Evolutionary conservation across 495 filamentous ascomycete species (phyloP), one percentile per base, ranked within the genome.

Genomic region (Lentithecium fluviatile): DNA sequence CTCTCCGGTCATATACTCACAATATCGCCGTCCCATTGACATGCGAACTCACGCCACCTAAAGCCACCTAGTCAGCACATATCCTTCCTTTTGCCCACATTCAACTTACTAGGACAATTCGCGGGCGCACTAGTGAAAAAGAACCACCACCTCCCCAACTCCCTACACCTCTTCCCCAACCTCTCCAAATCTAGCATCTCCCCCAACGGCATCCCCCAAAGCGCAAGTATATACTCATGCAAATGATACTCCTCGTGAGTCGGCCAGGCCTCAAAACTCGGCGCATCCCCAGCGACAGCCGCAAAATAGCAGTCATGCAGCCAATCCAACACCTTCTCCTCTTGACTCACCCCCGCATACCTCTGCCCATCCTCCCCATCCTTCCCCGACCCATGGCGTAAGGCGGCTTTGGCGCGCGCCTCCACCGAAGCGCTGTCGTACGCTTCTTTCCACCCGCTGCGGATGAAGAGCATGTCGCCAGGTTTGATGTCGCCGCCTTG

Each of bases 261-360:
- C 32, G 85, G 82, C 83, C 84, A 87, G 3, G 76, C 74, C 73
- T 87, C 85, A 60, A 85, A 85, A 0, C 79, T 76, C 17, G 84
- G 84, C 25, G 77, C 76, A 62, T 87, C 85, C 0, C 83, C 83
- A 4, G 78, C 81, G 24, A 87, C 84, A 1, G 76, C 79, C 4
- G 85, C 79, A 63, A 88, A 87, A 51, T 86, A 88, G 52, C 77
- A 81, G 68, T 88, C 83, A 64, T 87, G 83, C 60, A 89, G 62
- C 80, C 83, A 88, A 48, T 84, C 80, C 48, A 83, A 64, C 38
- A 86, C 75, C 46, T 71, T 71, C 29, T 83, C 76, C 29, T 84
- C 83, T 64, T 86, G 84, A 56, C 76, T 71, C 0, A 83, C 64
- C 0, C 86, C 87, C 6, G 76, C 81, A 64, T 82, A 86, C 12